Conservation (phyloP, 2,329 filamentous ascomycete species). For the Penicillium sp. region DNA sequence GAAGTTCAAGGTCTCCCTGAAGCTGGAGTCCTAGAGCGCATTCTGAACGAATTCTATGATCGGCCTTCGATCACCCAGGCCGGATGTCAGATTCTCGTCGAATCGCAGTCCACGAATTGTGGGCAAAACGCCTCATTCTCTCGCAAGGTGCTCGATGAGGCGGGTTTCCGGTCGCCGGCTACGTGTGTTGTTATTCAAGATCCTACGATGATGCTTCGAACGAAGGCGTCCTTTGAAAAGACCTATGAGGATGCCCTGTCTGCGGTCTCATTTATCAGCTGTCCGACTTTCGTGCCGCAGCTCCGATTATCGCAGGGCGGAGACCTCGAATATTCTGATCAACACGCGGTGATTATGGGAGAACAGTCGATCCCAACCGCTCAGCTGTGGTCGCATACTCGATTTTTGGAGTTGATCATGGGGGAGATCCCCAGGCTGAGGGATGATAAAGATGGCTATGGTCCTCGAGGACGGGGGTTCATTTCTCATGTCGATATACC, state of each 20-base stretch:
- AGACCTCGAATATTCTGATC: slow-evolving; percentile 9
- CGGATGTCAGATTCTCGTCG: slow-evolving; percentile 40
- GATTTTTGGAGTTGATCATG: slow-evolving; percentile 47
- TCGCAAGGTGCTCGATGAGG: slow-evolving; percentile 36
- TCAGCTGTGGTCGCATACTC: slow-evolving; percentile 39
- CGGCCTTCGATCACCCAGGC: slow-evolving; percentile 23
- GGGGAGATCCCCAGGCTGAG: slow-evolving; percentile 49
- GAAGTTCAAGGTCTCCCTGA: slow-evolving; percentile 41
- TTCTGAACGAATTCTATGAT: slow-evolving; percentile 31
- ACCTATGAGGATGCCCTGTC: slow-evolving; percentile 30
- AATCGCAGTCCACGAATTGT: slow-evolving; percentile 51
- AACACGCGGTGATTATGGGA: neutral
- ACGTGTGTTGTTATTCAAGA: slow-evolving; percentile 47
- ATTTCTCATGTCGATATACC: slow-evolving; percentile 50
- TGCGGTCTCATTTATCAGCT: slow-evolving; percentile 27
- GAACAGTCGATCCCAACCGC: slow-evolving; percentile 4
- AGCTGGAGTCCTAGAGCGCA: slow-evolving; percentile 40
- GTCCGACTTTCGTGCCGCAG: slow-evolving; percentile 22
- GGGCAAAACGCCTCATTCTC: slow-evolving; percentile 47
- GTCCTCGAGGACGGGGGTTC: slow-evolving; percentile 46
- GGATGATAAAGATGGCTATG: slow-evolving; percentile 48
- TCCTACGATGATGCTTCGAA: slow-evolving; percentile 49
- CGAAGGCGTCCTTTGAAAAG: slow-evolving; percentile 45
- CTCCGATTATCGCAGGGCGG: slow-evolving; percentile 4
- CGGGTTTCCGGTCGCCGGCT: slow-evolving; percentile 22